A percentile compares a stretch with the other conserved stretches of the same genome.
These are phyloP conservation scores for Xanthoparmelia taractica DNA, from an alignment of 495 filamentous ascomycete genomes.

Conservation along the genomic window DNA sequence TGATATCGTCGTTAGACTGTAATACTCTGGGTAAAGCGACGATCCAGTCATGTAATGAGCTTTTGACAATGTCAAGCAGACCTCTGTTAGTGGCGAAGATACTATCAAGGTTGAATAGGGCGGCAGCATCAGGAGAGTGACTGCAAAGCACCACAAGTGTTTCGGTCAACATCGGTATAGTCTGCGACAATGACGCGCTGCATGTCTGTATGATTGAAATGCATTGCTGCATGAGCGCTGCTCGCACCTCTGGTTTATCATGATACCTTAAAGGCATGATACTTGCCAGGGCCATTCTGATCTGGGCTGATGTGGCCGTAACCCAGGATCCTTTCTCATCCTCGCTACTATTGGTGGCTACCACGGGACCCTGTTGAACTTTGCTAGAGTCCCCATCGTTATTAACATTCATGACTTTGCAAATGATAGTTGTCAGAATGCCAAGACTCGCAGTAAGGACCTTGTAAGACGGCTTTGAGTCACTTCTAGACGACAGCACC, in stretches of 20 bases:
- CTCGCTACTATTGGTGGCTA: slow-evolving; percentile 13
- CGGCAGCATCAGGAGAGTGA: slow-evolving; percentile 40
- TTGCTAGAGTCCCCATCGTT: slow-evolving; percentile 3
- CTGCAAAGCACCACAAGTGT: slow-evolving; percentile 61
- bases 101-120: slow-evolving; percentile 39
- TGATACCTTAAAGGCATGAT: slow-evolving; percentile 72
- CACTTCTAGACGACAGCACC: slow-evolving; percentile 59
- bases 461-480: slow-evolving; percentile 54
- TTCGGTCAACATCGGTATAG: slow-evolving; percentile 65
- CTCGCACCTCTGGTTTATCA: slow-evolving; percentile 60
- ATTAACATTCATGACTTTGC: slow-evolving; percentile 57
- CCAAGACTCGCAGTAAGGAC: slow-evolving; percentile 56
- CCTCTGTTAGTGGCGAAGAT: slow-evolving; percentile 56
- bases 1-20: slow-evolving; percentile 72
- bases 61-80: slow-evolving; percentile 61
- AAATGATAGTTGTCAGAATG: slow-evolving; percentile 52
- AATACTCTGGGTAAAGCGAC: slow-evolving; percentile 71
- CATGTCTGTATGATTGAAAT: slow-evolving; percentile 69
- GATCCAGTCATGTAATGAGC: slow-evolving; percentile 71
- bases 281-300: slow-evolving; percentile 76
- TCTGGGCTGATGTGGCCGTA: slow-evolving; percentile 68
- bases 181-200: slow-evolving; percentile 60
- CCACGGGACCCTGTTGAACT: background rate
- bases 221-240: slow-evolving; percentile 61
- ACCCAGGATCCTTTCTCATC: slow-evolving; percentile 60